Evolutionary conservation across 768 basidiomycete genomes (phyloP), one percentile per base, ranked within the genome.

Genomic region (Pleurotus pulmonarius): DNA sequence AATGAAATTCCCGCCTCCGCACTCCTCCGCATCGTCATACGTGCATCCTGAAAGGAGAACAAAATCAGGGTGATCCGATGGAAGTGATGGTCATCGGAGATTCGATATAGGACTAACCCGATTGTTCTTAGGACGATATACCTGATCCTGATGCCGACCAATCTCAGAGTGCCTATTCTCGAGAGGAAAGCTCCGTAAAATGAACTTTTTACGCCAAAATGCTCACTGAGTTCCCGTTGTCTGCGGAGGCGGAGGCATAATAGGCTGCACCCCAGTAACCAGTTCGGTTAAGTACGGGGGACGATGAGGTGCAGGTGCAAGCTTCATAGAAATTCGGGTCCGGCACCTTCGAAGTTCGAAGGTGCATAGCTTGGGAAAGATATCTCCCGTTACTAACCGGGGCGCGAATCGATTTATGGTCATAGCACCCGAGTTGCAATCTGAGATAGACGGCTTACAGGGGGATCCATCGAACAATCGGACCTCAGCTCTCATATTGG

Each of bases 1-100:
- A 53, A 53, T 53, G 51, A 53, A 53, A 53, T 37, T 49, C 51
- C 22, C 8, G 39, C 24, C 34, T 39, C n/a, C 39, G 29, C 29
- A 11, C 29, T 3, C 26, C 29, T 34, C 29, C 29, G 29, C 29
- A 9, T 34, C 29, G 29, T 34, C 29, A 34, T 34, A 34, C 9
- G 29, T 34, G 29, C 29, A 34, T 34, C 29, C 29, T 34, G 29
- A 34, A 34, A 34, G 29, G 29, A 34, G 29, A 8, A 34, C 9
- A 34, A 34, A 34, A 11, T 34, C 29, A 34, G 29, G 29, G 29
- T 34, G 29, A 34, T 34, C 29, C 29, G 29, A 34, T 34, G 29
- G 29, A 34, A 34, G 29, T 34, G 29, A 11, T 11, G 29, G 9
- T 34, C 46, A 26, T 49, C 48, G 48, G 29, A 49, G 48, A 49